Evolutionary conservation across 768 basidiomycete species (phyloP).

Genomic region (Mrakia frigida): DNA sequence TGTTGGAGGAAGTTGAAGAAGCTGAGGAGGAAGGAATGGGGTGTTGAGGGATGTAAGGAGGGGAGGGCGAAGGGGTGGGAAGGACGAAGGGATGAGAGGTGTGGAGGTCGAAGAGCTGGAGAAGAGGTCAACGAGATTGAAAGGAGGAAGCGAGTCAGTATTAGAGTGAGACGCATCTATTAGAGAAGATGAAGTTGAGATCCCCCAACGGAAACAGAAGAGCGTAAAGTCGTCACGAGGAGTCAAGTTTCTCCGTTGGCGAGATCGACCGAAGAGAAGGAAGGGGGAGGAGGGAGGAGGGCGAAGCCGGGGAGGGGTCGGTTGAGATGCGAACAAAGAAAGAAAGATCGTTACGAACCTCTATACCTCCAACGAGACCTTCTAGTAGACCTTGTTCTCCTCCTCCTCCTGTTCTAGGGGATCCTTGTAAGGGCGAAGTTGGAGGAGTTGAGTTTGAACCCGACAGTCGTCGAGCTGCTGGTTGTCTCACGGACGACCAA

Average conservation of each 20-base stretch:
- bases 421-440: neutral
- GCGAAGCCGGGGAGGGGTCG: neutral
- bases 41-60: constrained; percentile 3
- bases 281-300: neutral
- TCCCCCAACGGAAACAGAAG: too few species aligned
- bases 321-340: neutral
- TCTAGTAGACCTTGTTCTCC: neutral
- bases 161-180: neutral
- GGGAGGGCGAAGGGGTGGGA: constrained; percentile 15
- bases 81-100: constrained; percentile 24
- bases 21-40: neutral
- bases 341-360: neutral
- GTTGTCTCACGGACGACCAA: neutral
- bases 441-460: neutral
- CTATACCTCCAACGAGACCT: constrained; percentile 5
- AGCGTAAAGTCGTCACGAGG: too few species aligned
- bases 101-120: constrained; percentile 24
- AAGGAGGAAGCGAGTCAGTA: neutral
- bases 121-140: neutral
- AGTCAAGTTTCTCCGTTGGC: neutral
- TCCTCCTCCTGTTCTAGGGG: neutral
- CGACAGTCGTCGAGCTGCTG: neutral
- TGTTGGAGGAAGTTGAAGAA: neutral
- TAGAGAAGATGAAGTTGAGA: too few species aligned
- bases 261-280: neutral